Percentiles rank a stretch among this genome's conserved stretches.
Evolutionary conservation across 2,329 filamentous ascomycete species (phyloP).

Genomic region (Nemania bipapillata): DNA sequence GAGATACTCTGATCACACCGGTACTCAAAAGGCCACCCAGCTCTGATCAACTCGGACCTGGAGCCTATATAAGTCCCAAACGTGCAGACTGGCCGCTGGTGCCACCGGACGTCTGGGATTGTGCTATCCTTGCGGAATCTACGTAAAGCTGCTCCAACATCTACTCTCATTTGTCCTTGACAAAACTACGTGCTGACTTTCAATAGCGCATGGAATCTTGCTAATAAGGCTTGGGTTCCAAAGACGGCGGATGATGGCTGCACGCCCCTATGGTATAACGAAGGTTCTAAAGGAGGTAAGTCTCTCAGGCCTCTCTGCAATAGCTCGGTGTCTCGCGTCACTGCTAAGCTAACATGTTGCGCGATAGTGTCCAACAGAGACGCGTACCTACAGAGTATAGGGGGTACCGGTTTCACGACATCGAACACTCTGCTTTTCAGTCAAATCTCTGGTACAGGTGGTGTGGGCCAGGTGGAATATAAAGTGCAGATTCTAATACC

Average conservation of each 20-base stretch:
- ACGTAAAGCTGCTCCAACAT: too few species aligned
- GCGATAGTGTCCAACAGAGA: background rate
- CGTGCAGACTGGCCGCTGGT: background rate
- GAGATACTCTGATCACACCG: too few species aligned
- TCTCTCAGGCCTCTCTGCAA: background rate
- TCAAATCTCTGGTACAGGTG: background rate
- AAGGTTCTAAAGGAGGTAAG: slow-evolving; percentile 2
- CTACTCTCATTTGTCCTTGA: too few species aligned
- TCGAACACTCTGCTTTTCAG: slow-evolving; percentile 6
- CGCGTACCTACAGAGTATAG: background rate
- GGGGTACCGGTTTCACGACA: background rate
- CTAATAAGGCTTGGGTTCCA: slow-evolving; percentile 19
- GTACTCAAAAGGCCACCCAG: background rate
- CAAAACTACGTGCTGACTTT: too few species aligned
- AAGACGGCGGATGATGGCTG: slow-evolving; percentile 11
- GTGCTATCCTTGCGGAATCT: background rate
- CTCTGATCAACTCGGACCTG: background rate
- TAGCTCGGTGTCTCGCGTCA: too few species aligned
- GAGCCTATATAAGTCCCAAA: background rate
- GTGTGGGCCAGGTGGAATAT: background rate
- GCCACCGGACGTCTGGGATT: background rate
- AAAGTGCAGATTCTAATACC: too few species aligned
- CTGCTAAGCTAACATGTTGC: background rate
- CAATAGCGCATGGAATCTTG: too few species aligned
- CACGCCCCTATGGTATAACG: background rate